phyloP scores from a whole-genome alignment of 768 basidiomycete genomes.

The Suillus lakei region DNA sequence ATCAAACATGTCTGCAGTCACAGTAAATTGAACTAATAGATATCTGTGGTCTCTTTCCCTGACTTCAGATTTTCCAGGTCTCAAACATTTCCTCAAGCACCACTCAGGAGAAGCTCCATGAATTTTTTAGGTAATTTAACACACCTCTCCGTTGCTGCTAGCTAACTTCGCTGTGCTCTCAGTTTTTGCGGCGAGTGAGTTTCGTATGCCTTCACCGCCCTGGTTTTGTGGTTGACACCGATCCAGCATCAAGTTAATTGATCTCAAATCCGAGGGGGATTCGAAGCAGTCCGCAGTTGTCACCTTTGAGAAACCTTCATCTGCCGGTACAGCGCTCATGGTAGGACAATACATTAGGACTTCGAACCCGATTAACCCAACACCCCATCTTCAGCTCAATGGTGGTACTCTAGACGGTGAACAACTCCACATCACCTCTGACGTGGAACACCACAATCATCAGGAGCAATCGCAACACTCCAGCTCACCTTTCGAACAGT shows the following conservation, averaged over 20 bases:
- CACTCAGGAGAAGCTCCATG: conserved; percentile 66
- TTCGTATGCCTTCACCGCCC: background rate
- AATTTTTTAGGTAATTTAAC: conserved; percentile 76
- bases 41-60: background rate
- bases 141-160: conserved; percentile 6
- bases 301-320: conserved; percentile 81
- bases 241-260: conserved; percentile 68
- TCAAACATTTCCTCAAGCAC: conserved; percentile 70
- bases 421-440: conserved; percentile 72
- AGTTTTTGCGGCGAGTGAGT: conserved; percentile 89
- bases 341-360: conserved; percentile 34
- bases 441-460: conserved; percentile 61
- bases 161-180: conserved; percentile 11
- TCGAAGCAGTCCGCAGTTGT: conserved; percentile 63
- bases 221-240: conserved; percentile 8
- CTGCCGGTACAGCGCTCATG: conserved; percentile 88
- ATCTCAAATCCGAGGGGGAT: conserved; percentile 48
- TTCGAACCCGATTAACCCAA: background rate
- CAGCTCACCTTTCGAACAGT: conserved; percentile 64
- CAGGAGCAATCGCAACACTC: conserved; percentile 45
- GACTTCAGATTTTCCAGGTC: conserved; percentile 52
- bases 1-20: conserved; percentile 28
- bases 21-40: conserved; percentile 41
- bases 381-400: conserved; percentile 51
- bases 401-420: conserved; percentile 79